phyloP scores from a whole-genome alignment of 176 grass and related monocot species.

The Zoysia pacifica region DNA sequence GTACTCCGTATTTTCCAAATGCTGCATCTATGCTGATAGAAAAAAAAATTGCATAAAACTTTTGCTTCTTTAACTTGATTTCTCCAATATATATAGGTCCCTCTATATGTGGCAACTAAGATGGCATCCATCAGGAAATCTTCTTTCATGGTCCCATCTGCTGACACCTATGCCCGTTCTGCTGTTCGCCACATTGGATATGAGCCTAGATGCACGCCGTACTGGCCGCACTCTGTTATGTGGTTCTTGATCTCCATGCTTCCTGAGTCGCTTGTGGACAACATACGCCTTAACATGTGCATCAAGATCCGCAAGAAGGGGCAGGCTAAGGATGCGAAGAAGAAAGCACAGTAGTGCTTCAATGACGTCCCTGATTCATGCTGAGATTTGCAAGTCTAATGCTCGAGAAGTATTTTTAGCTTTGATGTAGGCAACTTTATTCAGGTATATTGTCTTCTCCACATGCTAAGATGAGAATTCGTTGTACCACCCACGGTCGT shows the following conservation, averaged over 20 bases:
- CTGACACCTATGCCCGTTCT: conserved; percentile 68
- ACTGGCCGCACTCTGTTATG: conserved; percentile 75
- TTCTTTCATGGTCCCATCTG: conserved; percentile 70
- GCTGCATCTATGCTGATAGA: too few species aligned
- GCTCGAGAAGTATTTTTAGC: too few species aligned
- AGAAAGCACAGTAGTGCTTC: conserved; percentile 57
- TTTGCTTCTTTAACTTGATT: conserved; percentile 1
- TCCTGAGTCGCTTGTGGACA: conserved; percentile 58
- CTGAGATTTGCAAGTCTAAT: not conserved
- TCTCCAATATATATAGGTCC: conserved; percentile 45
- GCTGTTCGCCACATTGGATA: conserved; percentile 78
- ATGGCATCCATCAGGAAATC: conserved; percentile 77
- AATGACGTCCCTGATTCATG: conserved; percentile 19
- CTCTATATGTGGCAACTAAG: conserved; percentile 82
- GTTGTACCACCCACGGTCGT: too few species aligned
- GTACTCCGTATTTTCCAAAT: too few species aligned
- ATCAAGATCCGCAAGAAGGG: conserved; percentile 73
- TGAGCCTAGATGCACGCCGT: conserved; percentile 73
- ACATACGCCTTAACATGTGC: conserved; percentile 59
- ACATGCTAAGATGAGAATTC: too few species aligned
- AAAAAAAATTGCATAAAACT: not conserved
- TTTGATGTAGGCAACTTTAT: too few species aligned
- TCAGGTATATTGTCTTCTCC: too few species aligned
- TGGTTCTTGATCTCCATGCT: conserved; percentile 76
- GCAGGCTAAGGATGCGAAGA: conserved; percentile 57